A percentile compares a stretch with the other conserved stretches of the same genome.
These are phyloP conservation scores for Tubosaeta brunneosetosa DNA, from an alignment of 768 basidiomycete species.

Conservation along the genomic window DNA sequence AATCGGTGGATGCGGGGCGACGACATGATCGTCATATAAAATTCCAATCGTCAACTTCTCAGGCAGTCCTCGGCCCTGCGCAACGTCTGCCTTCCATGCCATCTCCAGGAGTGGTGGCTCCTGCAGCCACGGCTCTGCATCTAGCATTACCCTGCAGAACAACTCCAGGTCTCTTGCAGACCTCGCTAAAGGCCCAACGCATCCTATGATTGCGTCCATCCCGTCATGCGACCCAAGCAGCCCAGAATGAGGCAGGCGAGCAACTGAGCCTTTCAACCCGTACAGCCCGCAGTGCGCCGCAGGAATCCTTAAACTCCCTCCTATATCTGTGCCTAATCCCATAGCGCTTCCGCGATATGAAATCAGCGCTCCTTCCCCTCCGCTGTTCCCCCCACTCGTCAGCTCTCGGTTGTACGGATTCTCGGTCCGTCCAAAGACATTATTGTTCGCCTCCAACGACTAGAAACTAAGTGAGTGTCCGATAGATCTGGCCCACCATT, in stretches of 20 bases:
- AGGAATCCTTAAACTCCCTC: slow-evolving; percentile 43
- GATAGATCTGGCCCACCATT: not conserved
- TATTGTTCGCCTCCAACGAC: slow-evolving; percentile 52
- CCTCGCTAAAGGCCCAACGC: slow-evolving; percentile 44
- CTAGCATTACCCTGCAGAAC: slow-evolving; percentile 45
- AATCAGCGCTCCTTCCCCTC: slow-evolving; percentile 45
- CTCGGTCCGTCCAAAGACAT: slow-evolving; percentile 51
- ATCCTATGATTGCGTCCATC: slow-evolving; percentile 51
- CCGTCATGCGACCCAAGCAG: slow-evolving; percentile 47
- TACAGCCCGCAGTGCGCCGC: slow-evolving; percentile 41
- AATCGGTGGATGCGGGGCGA: slow-evolving; percentile 47
- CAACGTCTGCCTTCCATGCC: slow-evolving; percentile 43
- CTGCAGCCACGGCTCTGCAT: slow-evolving; percentile 41
- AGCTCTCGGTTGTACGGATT: slow-evolving; percentile 60
- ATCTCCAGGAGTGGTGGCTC: slow-evolving; percentile 47
- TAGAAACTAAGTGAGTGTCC: slow-evolving; percentile 21
- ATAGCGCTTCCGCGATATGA: slow-evolving; percentile 39
- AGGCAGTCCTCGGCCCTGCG: slow-evolving; percentile 36
- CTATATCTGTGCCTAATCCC: slow-evolving; percentile 46
- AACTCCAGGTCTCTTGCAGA: slow-evolving; percentile 47
- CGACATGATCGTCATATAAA: slow-evolving; percentile 49
- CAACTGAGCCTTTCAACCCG: slow-evolving; percentile 44
- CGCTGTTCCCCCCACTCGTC: slow-evolving; percentile 44
- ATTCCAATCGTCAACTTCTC: slow-evolving; percentile 42
- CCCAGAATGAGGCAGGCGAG: slow-evolving; percentile 48